These are phyloP conservation scores for Fusarium sp. DNA, from an alignment of 2,329 filamentous ascomycete species.

Conservation along the genomic window DNA sequence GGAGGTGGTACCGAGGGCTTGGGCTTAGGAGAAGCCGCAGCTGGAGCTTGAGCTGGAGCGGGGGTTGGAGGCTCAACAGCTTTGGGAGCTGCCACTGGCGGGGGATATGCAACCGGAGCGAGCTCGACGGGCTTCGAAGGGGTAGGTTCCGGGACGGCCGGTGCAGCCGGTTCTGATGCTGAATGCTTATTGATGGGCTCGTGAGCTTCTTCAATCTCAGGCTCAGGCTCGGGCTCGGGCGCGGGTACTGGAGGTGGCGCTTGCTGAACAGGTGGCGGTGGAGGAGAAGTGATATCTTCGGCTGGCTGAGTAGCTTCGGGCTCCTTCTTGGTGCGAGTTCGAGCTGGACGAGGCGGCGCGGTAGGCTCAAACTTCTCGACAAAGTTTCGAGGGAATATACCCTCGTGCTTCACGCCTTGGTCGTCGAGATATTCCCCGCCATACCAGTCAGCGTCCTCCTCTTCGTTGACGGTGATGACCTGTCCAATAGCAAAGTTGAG, in stretches of 20 bases:
- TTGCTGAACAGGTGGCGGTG: conserved; percentile 51
- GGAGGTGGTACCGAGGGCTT: conserved; percentile 74
- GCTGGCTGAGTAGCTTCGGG: conserved; percentile 54
- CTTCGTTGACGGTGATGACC: conserved; percentile 92
- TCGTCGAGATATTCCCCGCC: conserved; percentile 87
- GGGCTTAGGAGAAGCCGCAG: conserved; percentile 49
- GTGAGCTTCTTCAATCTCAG: conserved; percentile 54
- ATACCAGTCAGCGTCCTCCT: conserved; percentile 96
- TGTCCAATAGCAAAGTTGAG: conserved; percentile 87
- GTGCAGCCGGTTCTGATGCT: conserved; percentile 53
- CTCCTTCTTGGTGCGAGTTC: conserved; percentile 77
- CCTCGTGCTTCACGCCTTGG: conserved; percentile 79
- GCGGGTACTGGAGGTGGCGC: conserved; percentile 52
- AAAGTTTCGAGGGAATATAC: conserved; percentile 96
- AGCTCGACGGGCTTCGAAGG: conserved; percentile 54
- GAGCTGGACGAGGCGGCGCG: conserved; percentile 85
- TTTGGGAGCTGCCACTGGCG: conserved; percentile 45
- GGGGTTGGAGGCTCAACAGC: conserved; percentile 53
- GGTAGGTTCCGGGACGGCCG: conserved; percentile 48
- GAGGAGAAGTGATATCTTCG: conserved; percentile 54
- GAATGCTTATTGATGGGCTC: conserved; percentile 52
- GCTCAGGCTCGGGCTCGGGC: conserved; percentile 56
- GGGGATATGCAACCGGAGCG: conserved; percentile 48
- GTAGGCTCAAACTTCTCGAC: conserved; percentile 96
- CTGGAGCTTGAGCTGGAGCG: conserved; percentile 49